Conservation (phyloP, 2,329 filamentous ascomycete genomes). For the Calonectria pteridis region DNA sequence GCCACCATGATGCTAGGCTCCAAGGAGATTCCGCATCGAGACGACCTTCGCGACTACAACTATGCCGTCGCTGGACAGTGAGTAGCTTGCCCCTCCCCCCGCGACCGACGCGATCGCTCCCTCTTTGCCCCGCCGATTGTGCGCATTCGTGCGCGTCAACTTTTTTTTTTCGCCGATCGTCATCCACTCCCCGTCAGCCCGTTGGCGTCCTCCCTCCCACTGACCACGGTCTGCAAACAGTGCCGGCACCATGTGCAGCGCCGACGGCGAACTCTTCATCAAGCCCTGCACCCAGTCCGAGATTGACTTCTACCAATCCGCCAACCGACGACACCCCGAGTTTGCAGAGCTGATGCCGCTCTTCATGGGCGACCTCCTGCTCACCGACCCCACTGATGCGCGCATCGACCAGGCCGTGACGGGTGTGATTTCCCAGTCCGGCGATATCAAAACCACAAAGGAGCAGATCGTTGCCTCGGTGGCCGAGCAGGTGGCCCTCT, state of each 20-base stretch:
- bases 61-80: conserved; percentile 89
- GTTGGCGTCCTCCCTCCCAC: conserved; percentile 1
- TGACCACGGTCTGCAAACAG: conserved; percentile 59
- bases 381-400: conserved; percentile 68
- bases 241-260: conserved; percentile 89
- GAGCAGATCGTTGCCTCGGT: conserved; percentile 51
- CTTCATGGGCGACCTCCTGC: conserved; percentile 83
- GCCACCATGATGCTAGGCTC: conserved; percentile 40
- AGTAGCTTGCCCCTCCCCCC: conserved; percentile 53
- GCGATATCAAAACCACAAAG: conserved; percentile 48
- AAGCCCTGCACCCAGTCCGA: conserved; percentile 93
- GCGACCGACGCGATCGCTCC: conserved; percentile 12
- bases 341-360: conserved; percentile 86
- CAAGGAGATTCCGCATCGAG: conserved; percentile 64
- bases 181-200: conserved; percentile 2
- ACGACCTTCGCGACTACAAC: conserved; percentile 76
- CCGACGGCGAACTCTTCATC: conserved; percentile 86
- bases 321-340: conserved; percentile 72
- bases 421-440: conserved; percentile 55
- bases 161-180: conserved; percentile 23
- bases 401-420: conserved; percentile 63
- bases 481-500: conserved; percentile 47
- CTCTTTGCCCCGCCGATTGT: conserved; percentile 2
- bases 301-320: conserved; percentile 89
- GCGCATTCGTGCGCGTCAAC: conserved; percentile 20